These are phyloP conservation scores for Prunus campanulata DNA, from an alignment of 306 rosid genomes.

Conservation along the genomic window DNA sequence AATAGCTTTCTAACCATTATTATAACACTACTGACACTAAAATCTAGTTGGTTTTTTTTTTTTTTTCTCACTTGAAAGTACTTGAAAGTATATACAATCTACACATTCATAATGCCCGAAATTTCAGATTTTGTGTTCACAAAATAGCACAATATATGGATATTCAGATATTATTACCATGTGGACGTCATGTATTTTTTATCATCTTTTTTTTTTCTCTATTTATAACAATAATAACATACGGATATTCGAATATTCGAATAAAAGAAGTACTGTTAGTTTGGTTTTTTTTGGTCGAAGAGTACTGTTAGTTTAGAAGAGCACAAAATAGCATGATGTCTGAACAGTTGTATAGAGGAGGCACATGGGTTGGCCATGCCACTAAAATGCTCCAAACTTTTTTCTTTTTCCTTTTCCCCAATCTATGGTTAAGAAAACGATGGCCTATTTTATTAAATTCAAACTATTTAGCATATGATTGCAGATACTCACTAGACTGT, in stretches of 20 bases:
- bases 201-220: no score
- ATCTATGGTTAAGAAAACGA: background rate
- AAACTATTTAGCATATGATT: constrained; percentile 10
- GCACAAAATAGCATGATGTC: no score
- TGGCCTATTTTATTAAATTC: background rate
- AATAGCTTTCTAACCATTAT: background rate
- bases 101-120: background rate
- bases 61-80: background rate
- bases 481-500: background rate
- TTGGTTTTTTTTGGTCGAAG: no score
- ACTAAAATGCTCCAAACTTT: background rate
- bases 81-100: background rate
- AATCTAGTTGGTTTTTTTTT: background rate
- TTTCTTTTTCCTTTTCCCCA: background rate
- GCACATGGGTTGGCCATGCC: background rate
- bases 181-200: fast-evolving
- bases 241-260: no score
- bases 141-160: background rate
- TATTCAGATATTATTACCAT: fast-evolving
- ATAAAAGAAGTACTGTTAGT: no score
- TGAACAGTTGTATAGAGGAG: background rate
- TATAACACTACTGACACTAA: background rate
- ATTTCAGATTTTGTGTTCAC: background rate
- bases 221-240: no score
- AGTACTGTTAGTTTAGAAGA: no score